Percentiles rank a stretch among this genome's conserved stretches.
These are phyloP conservation scores for Debaryomyces hansenii DNA, from an alignment of 805 yeast species.

Conservation along the genomic window DNA sequence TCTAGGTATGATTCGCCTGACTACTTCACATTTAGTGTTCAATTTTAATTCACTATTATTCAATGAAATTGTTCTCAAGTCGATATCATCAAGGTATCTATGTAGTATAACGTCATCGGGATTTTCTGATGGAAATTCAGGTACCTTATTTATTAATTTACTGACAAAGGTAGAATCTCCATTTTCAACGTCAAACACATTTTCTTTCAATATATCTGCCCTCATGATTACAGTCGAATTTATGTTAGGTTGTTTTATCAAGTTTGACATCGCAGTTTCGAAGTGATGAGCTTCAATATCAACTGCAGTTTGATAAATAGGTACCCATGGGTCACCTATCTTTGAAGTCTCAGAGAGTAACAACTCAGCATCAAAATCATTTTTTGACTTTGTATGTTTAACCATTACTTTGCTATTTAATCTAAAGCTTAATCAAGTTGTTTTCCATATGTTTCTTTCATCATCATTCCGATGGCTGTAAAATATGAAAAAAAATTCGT, in stretches of 20 bases:
- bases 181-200: constrained; percentile 36
- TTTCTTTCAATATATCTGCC: constrained; percentile 73
- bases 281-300: constrained; percentile 59
- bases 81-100: constrained; percentile 34
- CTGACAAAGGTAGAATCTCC: constrained; percentile 31
- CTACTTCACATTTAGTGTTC: constrained; percentile 49
- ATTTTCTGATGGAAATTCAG: constrained; percentile 32
- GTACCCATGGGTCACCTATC: constrained; percentile 64
- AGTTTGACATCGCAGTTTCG: constrained; percentile 72
- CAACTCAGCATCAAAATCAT: constrained; percentile 7
- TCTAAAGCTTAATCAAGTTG: too few species aligned
- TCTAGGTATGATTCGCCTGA: constrained; percentile 88
- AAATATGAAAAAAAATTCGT: background rate
- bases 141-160: constrained; percentile 24
- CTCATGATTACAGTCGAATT: constrained; percentile 89
- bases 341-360: constrained; percentile 31
- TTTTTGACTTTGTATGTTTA: constrained; percentile 4
- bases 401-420: constrained; percentile 1
- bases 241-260: constrained; percentile 81
- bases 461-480: background rate
- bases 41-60: constrained; percentile 17
- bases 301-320: constrained; percentile 50
- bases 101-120: constrained; percentile 22
- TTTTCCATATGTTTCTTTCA: background rate
- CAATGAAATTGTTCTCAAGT: constrained; percentile 30